phyloP scores from a whole-genome alignment of 441 rosid genomes.

The Croton setiger region DNA sequence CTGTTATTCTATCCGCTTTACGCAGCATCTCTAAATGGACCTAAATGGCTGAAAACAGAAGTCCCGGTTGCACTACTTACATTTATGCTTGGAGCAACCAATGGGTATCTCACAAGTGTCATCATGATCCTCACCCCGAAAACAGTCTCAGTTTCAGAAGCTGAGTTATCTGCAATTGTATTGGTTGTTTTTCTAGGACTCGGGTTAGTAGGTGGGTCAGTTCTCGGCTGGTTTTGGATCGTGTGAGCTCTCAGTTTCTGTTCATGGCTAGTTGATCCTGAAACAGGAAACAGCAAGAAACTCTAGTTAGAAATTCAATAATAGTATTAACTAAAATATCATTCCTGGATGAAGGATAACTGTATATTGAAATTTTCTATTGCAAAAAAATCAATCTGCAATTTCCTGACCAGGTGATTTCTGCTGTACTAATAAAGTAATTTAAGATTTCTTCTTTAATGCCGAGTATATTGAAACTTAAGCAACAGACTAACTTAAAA shows the following conservation, averaged over 20 bases:
- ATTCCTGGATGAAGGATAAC: background rate
- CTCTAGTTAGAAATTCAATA: constrained; percentile 12
- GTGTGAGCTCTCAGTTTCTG: constrained; percentile 26
- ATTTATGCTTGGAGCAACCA: constrained; percentile 63
- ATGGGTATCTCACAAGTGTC: constrained; percentile 79
- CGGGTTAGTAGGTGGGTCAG: constrained; percentile 70
- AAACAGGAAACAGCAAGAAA: constrained; percentile 9
- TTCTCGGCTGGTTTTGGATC: constrained; percentile 83
- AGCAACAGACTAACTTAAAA: background rate
- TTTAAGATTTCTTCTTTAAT: background rate
- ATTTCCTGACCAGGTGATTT: background rate
- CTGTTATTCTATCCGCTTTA: constrained; percentile 67
- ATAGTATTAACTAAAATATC: background rate
- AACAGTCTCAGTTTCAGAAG: constrained; percentile 56
- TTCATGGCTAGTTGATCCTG: constrained; percentile 9
- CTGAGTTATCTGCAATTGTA: constrained; percentile 70
- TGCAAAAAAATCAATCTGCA: background rate
- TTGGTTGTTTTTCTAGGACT: constrained; percentile 69
- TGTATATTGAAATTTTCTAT: background rate
- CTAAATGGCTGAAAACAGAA: constrained; percentile 68
- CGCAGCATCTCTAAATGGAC: constrained; percentile 69
- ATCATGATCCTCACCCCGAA: constrained; percentile 76
- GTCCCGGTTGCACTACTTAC: constrained; percentile 52
- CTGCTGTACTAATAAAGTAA: background rate
- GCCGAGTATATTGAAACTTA: background rate